Conservation (phyloP, 768 basidiomycete genomes). For the Strobilomyces echinocephalus region DNA sequence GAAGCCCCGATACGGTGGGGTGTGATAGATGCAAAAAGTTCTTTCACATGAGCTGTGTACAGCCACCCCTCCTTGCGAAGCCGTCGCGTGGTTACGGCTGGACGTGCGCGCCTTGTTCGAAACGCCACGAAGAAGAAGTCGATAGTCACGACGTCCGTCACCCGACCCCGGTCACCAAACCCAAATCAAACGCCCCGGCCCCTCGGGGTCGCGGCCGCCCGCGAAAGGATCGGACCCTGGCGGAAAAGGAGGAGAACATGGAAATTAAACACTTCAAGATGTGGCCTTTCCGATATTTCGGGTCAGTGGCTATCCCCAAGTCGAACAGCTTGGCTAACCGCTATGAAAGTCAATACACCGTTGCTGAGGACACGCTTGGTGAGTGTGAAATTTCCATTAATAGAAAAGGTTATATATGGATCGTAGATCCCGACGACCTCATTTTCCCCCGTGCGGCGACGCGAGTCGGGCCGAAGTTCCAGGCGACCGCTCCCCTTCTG, state of each 20-base stretch:
- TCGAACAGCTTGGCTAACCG: slow-evolving; percentile 7
- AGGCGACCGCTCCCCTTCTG: slow-evolving; percentile 51
- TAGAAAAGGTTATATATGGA: slow-evolving; percentile 26
- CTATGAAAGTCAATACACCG: slow-evolving; percentile 69
- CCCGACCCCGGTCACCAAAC: slow-evolving; percentile 47
- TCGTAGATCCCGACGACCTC: slow-evolving; percentile 87
- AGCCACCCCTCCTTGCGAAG: slow-evolving; percentile 85
- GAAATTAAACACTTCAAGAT: slow-evolving; percentile 81
- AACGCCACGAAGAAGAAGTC: slow-evolving; percentile 80
- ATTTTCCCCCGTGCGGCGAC: slow-evolving; percentile 94
- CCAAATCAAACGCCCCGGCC: slow-evolving; percentile 69
- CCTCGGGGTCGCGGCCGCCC: slow-evolving; percentile 71
- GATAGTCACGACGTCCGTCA: slow-evolving; percentile 69
- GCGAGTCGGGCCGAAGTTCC: slow-evolving; percentile 84
- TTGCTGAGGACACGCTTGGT: slow-evolving; percentile 90
- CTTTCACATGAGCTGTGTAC: slow-evolving; percentile 94
- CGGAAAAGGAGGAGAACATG: slow-evolving; percentile 73
- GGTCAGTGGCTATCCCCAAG: slow-evolving; percentile 47
- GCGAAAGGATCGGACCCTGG: slow-evolving; percentile 66
- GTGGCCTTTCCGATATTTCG: slow-evolving; percentile 97
- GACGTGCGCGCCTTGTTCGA: slow-evolving; percentile 93
- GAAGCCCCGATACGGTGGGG: slow-evolving; percentile 77
- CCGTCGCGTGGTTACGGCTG: slow-evolving; percentile 96
- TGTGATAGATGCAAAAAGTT: slow-evolving; percentile 89
- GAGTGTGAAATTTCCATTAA: slow-evolving; percentile 24